phyloP scores from a whole-genome alignment of 164 flowering plant species.

The Tetracentron sinense region DNA sequence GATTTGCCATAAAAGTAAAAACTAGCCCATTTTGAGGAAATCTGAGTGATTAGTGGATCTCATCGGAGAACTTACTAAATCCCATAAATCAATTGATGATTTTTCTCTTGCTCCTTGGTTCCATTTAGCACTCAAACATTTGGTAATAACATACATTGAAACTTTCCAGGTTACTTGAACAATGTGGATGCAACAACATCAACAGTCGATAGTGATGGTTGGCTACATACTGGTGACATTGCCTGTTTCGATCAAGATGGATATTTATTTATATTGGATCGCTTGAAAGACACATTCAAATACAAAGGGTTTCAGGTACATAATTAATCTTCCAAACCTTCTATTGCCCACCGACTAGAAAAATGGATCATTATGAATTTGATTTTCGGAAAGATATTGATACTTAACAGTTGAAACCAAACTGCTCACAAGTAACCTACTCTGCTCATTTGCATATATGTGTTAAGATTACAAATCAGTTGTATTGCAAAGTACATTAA shows the following conservation, averaged over 20 bases:
- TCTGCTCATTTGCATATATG: neutral
- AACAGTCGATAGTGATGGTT: constrained; percentile 59
- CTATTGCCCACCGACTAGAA: neutral
- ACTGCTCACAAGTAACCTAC: too few species aligned
- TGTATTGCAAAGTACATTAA: neutral
- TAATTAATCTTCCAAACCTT: neutral
- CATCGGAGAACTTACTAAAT: too few species aligned
- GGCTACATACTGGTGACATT: constrained; percentile 84
- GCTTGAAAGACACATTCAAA: constrained; percentile 76
- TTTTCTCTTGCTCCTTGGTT: too few species aligned
- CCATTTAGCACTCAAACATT: neutral
- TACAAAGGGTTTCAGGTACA: constrained; percentile 89
- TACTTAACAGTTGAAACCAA: too few species aligned
- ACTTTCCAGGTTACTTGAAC: constrained; percentile 64
- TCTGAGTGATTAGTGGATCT: neutral
- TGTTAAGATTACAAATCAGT: neutral
- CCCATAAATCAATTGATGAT: too few species aligned
- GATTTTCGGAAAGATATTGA: too few species aligned
- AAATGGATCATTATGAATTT: too few species aligned
- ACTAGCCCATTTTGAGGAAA: neutral
- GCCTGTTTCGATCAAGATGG: constrained; percentile 70
- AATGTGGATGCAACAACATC: constrained; percentile 42
- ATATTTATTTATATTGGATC: constrained; percentile 52
- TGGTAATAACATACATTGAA: neutral
- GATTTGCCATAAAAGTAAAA: too few species aligned